These are phyloP conservation scores for Trifolium subterraneum DNA, from an alignment of 306 rosid genomes.

Conservation along the genomic window DNA sequence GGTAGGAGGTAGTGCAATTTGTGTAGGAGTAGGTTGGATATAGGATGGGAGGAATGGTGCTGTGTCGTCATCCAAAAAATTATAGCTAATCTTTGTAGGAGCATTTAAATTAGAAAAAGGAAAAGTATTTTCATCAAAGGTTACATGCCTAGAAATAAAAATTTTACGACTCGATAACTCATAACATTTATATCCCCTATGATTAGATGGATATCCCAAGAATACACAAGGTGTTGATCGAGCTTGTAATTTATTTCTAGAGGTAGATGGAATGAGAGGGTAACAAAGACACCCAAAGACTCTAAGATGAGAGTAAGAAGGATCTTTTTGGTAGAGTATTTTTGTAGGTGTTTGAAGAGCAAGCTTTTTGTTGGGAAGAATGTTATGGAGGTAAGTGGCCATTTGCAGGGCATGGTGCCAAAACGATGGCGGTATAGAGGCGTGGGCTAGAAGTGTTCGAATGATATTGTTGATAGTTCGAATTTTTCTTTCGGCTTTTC, in stretches of 20 bases:
- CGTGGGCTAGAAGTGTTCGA: background rate
- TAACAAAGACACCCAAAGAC: too few relatives aligned
- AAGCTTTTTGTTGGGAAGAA: background rate
- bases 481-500: background rate
- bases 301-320: background rate
- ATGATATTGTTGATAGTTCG: background rate
- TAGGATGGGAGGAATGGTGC: background rate
- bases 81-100: background rate
- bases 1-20: background rate
- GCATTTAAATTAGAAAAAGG: background rate
- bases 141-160: background rate
- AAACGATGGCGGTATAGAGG: background rate
- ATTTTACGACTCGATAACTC: background rate
- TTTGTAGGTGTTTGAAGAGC: background rate
- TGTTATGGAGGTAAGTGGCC: background rate
- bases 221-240: too few relatives aligned
- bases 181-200: background rate
- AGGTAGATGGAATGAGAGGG: too few relatives aligned
- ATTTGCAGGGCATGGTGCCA: background rate
- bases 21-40: background rate
- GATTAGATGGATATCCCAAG: too few relatives aligned
- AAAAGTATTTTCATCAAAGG: background rate
- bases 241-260: too few relatives aligned
- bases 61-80: background rate
- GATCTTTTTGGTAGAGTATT: constrained; percentile 13